Evolutionary conservation across 805 yeast genomes (phyloP).

Genomic region (Kregervanrija delftensis): DNA sequence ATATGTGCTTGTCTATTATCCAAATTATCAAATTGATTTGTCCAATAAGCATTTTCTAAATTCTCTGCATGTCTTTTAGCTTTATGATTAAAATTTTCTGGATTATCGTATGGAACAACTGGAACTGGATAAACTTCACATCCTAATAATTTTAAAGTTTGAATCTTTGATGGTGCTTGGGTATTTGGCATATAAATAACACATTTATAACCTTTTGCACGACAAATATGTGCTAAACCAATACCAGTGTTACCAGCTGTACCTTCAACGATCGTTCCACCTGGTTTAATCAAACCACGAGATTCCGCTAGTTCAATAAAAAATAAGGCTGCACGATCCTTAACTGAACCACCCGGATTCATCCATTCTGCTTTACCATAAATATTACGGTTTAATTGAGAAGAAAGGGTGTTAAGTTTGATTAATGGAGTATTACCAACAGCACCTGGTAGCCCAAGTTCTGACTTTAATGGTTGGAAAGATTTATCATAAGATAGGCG

Average conservation of each 20-base stretch:
- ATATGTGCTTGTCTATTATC: slow-evolving; percentile 88
- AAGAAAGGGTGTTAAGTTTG: slow-evolving; percentile 48
- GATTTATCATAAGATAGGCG: slow-evolving; percentile 28
- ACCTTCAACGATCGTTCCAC: slow-evolving; percentile 88
- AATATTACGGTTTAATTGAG: slow-evolving; percentile 60
- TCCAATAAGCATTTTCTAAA: slow-evolving; percentile 81
- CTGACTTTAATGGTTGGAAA: slow-evolving; percentile 59
- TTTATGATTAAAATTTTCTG: slow-evolving; percentile 81
- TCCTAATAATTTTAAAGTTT: slow-evolving; percentile 67
- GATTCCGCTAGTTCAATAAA: slow-evolving; percentile 73
- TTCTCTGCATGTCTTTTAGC: slow-evolving; percentile 79
- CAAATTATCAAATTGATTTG: slow-evolving; percentile 85
- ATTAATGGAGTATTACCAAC: slow-evolving; percentile 92
- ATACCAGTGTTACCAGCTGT: slow-evolving; percentile 97
- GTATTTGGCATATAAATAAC: slow-evolving; percentile 91
- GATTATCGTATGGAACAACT: slow-evolving; percentile 76
- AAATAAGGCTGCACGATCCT: slow-evolving; percentile 83
- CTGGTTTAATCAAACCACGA: slow-evolving; percentile 56
- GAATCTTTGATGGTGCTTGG: slow-evolving; percentile 74
- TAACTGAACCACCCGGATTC: slow-evolving; percentile 93
- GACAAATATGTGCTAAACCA: slow-evolving; percentile 77
- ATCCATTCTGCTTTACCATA: slow-evolving; percentile 88
- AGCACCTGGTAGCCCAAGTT: slow-evolving; percentile 69
- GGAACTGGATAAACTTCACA: slow-evolving; percentile 90
- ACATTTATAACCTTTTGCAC: slow-evolving; percentile 79